These are phyloP conservation scores for Blumeria hordei DNA, from an alignment of 2,329 filamentous ascomycete genomes.

Conservation along the genomic window DNA sequence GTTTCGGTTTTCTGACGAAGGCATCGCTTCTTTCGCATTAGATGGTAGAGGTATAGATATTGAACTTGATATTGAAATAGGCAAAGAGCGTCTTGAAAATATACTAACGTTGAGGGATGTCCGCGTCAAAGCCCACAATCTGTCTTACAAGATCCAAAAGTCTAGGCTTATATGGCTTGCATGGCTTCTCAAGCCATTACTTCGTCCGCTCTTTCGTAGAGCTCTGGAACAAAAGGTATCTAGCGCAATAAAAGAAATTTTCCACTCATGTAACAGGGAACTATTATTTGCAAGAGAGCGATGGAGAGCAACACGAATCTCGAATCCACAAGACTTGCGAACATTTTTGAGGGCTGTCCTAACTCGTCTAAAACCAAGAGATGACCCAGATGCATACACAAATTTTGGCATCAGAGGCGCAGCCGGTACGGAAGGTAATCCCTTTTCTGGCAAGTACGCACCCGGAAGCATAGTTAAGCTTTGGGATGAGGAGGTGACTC, in stretches of 20 bases:
- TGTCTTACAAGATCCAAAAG: constrained; percentile 52
- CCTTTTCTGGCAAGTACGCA: constrained; percentile 69
- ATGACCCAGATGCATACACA: constrained; percentile 54
- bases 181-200: constrained; percentile 64
- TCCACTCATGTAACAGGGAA: constrained; percentile 61
- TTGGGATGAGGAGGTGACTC: constrained; percentile 60
- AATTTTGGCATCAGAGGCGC: constrained; percentile 40
- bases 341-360: constrained; percentile 67
- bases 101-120: constrained; percentile 58
- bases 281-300: constrained; percentile 69
- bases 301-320: constrained; percentile 62
- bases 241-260: constrained; percentile 39
- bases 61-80: constrained; percentile 62
- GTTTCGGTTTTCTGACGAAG: constrained; percentile 53
- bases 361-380: constrained; percentile 45
- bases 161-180: constrained; percentile 55
- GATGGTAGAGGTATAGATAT: constrained; percentile 77
- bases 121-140: constrained; percentile 62
- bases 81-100: constrained; percentile 52
- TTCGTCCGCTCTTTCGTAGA: constrained; percentile 58
- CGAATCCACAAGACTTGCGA: constrained; percentile 51
- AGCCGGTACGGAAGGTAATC: constrained; percentile 27
- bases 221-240: constrained; percentile 60
- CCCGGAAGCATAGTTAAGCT: constrained; percentile 73
- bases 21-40: constrained; percentile 64